Base-by-base conservation (phyloP, 345 rosid genomes). In the Camelina hispida region DNA sequence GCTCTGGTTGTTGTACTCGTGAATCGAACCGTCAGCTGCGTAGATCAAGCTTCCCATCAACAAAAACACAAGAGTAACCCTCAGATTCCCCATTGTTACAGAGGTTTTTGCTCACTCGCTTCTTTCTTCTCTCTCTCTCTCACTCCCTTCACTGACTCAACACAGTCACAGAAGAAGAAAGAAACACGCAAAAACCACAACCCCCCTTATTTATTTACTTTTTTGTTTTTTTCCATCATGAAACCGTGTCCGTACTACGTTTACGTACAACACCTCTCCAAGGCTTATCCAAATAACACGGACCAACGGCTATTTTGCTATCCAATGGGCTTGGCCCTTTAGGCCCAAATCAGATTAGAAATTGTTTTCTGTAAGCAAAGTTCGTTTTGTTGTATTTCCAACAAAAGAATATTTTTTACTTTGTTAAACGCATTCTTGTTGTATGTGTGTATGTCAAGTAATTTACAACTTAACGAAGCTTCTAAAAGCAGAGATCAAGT, bases 1-100 rank as follows among this genome's bases (percentile, higher is more conserved):
- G 2, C 80, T 85, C 71, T 86, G 84, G 67, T 74, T 80, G 47
- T 43, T 66, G 83, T 89, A 91, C 69, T 85, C 85, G 71, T 85
- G 97, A 79, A 89, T 77, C 17, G 93, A 87, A 17, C 82, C 87
- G 15, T 68, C 69, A 15, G 83, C 84, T 7, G 46, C 30, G 47
- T 51, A 9, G 53, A 83, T 69, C 13, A 53, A 0, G 59, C 16
- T 18, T 64, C 48, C 65, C 1, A 75, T 3, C 3, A 43, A 14
- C 2, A 42, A 1, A 42, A 42, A 42, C n/a, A 14, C 46, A 13
- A 42, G 6, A 0, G 11, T 38, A 3, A 13, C 43, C 43, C 43
- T 4, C 16, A 43, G 16, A 35, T 37, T 32, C 51, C 12, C 38
- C 68, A 62, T 62, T 17, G 8, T 4, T 58, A 9, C 44, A 46